Percentiles rank a stretch among this genome's conserved stretches.
Evolutionary conservation across 306 rosid genomes (phyloP).

Genomic region (Lathyrus oleraceus): DNA sequence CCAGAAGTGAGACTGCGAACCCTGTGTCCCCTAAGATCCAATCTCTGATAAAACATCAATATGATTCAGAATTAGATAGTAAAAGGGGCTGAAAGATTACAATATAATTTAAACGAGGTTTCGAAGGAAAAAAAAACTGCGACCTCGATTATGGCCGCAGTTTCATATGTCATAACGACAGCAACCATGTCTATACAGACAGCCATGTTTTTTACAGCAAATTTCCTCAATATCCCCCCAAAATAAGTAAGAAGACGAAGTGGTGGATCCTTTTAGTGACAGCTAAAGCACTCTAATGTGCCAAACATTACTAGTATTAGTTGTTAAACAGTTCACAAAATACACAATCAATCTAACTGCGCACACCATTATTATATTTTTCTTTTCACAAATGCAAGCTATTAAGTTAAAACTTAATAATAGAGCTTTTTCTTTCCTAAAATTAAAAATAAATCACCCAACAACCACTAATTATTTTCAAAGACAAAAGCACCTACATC

Average conservation of each 20-base stretch:
- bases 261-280: slow-evolving; percentile 9
- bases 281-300: slow-evolving; percentile 4
- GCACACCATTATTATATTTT: background rate
- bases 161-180: too few relatives aligned
- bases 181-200: background rate
- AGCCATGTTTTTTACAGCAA: background rate
- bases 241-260: slow-evolving; percentile 6
- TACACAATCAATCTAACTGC: background rate
- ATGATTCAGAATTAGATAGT: slow-evolving; percentile 33
- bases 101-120: slow-evolving; percentile 5
- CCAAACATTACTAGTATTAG: slow-evolving; percentile 27
- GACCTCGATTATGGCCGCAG: background rate
- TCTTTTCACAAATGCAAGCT: background rate
- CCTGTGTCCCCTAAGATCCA: slow-evolving; percentile 98
- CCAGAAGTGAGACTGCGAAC: slow-evolving; percentile 86
- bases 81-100: slow-evolving; percentile 8
- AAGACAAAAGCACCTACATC: slow-evolving; percentile 1
- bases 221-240: background rate
- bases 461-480: slow-evolving; percentile 1
- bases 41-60: slow-evolving; percentile 56
- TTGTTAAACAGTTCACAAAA: background rate
- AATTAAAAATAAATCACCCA: slow-evolving; percentile 14
- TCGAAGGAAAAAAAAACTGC: background rate
- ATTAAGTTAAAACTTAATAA: background rate
- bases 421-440: slow-evolving; percentile 20